Evolutionary conservation across 768 basidiomycete genomes (phyloP).

Genomic region (Rhodotorula graminis): DNA sequence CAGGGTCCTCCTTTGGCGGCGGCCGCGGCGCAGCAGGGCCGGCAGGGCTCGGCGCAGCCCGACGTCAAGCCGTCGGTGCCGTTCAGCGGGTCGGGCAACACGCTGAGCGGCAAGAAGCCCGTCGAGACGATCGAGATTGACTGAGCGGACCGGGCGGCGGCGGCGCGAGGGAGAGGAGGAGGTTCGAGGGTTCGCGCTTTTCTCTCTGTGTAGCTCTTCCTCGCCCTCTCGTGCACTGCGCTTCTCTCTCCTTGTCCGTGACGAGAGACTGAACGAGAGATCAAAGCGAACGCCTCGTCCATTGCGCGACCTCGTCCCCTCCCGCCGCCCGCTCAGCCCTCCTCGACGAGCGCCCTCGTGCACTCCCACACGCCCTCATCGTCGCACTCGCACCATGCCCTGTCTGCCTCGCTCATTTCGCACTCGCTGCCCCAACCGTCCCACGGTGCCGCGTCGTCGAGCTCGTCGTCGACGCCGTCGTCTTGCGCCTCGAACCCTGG

Average conservation of each 20-base stretch:
- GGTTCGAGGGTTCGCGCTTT: not conserved
- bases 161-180: not conserved
- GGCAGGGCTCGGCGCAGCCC: slow-evolving; percentile 1
- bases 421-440: not conserved
- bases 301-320: not conserved
- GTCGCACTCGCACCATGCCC: not conserved
- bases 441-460: not conserved
- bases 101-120: slow-evolving; percentile 34
- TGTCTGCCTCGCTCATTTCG: not conserved
- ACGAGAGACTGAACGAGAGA: not conserved
- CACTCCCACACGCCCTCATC: not conserved
- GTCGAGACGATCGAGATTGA: slow-evolving; percentile 43
- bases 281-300: not conserved
- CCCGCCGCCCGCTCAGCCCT: too few relatives aligned
- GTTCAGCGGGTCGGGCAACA: slow-evolving; percentile 32
- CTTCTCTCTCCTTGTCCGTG: not conserved
- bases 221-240: not conserved
- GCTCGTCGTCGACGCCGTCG: not conserved
- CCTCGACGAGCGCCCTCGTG: not conserved
- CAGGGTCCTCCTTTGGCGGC: too few relatives aligned
- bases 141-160: too few relatives aligned
- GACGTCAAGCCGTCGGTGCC: slow-evolving; percentile 17
- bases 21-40: not conserved
- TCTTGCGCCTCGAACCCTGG: not conserved
- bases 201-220: not conserved